Conservation (phyloP, 2,329 filamentous ascomycete genomes). For the Paracoccidioides lutzii region DNA sequence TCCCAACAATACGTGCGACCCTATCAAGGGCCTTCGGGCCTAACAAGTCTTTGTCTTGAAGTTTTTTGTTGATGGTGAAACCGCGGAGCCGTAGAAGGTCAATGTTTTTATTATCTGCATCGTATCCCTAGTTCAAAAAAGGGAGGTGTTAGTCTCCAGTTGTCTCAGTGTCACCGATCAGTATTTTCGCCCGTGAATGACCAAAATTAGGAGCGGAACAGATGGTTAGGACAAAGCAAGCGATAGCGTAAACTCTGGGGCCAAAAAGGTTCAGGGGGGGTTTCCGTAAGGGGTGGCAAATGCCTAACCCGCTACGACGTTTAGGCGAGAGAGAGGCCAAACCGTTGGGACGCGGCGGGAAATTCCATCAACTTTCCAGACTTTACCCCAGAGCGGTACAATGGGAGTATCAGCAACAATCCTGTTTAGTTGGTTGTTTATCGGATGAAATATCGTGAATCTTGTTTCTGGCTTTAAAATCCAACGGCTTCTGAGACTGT, state of each 20-base stretch:
- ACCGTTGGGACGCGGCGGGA: not conserved
- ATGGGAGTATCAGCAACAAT: not conserved
- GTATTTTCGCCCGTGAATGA: not conserved
- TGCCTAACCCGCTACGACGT: not conserved
- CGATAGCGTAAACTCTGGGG: conserved; percentile 1
- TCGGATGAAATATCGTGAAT: not conserved
- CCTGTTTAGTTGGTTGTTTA: not conserved
- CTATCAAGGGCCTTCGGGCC: conserved; percentile 50
- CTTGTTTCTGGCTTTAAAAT: not conserved
- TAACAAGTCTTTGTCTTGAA: conserved; percentile 54
- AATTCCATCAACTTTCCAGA: not conserved
- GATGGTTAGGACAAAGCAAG: not conserved
- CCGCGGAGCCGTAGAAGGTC: conserved; percentile 66
- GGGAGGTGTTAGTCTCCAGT: conserved; percentile 13
- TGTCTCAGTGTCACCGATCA: not conserved
- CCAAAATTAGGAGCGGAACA: not conserved
- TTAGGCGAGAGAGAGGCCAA: not conserved
- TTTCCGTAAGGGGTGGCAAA: not conserved
- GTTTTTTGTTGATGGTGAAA: conserved; percentile 57
- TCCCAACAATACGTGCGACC: conserved; percentile 50
- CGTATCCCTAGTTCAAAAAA: conserved; percentile 49
- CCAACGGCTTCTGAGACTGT: not conserved
- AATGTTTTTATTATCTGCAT: conserved; percentile 63
- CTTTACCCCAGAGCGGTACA: not conserved
- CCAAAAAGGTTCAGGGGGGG: not conserved